Percentiles rank a stretch among this genome's conserved stretches.
phyloP scores from a whole-genome alignment of 2,329 filamentous ascomycete genomes.

The Alternaria angustiovoidea region DNA sequence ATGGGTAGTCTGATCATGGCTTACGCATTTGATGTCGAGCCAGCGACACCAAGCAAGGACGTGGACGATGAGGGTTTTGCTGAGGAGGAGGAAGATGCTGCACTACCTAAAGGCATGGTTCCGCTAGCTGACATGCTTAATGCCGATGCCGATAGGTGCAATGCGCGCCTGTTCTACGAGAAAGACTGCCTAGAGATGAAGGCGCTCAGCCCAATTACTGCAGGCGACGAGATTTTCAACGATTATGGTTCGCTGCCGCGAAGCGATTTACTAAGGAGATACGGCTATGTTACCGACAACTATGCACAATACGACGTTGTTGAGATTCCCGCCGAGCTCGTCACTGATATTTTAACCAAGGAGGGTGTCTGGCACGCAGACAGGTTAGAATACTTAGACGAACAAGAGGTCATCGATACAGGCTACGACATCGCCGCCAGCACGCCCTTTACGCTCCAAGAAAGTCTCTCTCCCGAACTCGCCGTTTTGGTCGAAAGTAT shows the following conservation, averaged over 20 bases:
- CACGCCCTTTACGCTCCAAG: conserved; percentile 43
- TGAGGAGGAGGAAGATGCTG: conserved; percentile 58
- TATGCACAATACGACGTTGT: conserved; percentile 84
- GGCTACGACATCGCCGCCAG: conserved; percentile 66
- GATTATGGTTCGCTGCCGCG: conserved; percentile 88
- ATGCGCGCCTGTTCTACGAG: conserved; percentile 71
- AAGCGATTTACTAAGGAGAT: conserved; percentile 81
- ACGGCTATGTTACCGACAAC: conserved; percentile 84
- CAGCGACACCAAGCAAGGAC: conserved; percentile 55
- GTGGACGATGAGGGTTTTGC: conserved; percentile 64
- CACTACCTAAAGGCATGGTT: conserved; percentile 79
- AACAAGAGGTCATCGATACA: conserved; percentile 73
- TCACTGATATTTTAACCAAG: conserved; percentile 49
- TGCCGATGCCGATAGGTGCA: conserved; percentile 82
- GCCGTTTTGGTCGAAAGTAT: conserved; percentile 56
- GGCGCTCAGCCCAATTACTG: conserved; percentile 70
- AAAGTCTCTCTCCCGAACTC: conserved; percentile 54
- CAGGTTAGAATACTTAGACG: conserved; percentile 65
- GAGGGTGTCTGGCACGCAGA: conserved; percentile 24
- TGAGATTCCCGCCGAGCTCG: conserved; percentile 72
- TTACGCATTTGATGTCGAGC: conserved; percentile 85
- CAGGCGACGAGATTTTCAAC: conserved; percentile 82
- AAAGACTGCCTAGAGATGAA: conserved; percentile 72
- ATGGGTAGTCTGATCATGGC: conserved; percentile 93
- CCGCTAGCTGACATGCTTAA: conserved; percentile 91